Conservation (phyloP, 768 basidiomycete genomes). For the Epithele typhae region DNA sequence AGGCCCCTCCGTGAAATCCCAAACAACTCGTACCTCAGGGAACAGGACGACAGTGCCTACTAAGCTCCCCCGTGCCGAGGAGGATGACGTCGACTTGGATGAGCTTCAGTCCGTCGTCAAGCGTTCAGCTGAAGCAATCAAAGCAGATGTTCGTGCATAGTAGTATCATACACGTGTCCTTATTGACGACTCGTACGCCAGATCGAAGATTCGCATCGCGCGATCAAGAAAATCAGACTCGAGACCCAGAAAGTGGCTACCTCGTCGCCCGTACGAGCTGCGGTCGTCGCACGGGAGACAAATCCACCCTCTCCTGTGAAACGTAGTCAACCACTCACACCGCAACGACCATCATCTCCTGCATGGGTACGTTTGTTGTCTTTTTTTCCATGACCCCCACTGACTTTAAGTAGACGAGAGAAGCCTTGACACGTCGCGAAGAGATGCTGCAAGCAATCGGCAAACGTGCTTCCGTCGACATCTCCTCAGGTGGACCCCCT, state of each 20-base stretch:
- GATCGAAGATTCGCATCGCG: constrained; percentile 68
- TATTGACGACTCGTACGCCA: constrained; percentile 23
- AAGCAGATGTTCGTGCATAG: constrained; percentile 59
- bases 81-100: constrained; percentile 14
- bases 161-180: no score
- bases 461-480: constrained; percentile 39
- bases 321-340: constrained; percentile 34
- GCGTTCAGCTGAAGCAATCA: constrained; percentile 47
- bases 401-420: constrained; percentile 55
- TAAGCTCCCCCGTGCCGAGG: constrained; percentile 4
- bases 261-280: constrained; percentile 12
- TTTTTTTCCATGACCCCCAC: constrained; percentile 2
- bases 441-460: constrained; percentile 78
- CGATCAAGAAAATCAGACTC: constrained; percentile 70
- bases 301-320: constrained; percentile 56
- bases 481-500: constrained; percentile 45
- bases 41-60: no score
- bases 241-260: constrained; percentile 48
- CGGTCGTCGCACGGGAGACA: constrained; percentile 12
- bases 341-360: constrained; percentile 35
- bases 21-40: no score
- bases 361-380: constrained; percentile 41
- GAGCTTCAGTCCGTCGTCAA: constrained; percentile 42
- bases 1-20: no score
- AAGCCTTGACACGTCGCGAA: constrained; percentile 73